Evolutionary conservation across 2,329 filamentous ascomycete species (phyloP).

Genomic region (Pestalotiopsis sp.): DNA sequence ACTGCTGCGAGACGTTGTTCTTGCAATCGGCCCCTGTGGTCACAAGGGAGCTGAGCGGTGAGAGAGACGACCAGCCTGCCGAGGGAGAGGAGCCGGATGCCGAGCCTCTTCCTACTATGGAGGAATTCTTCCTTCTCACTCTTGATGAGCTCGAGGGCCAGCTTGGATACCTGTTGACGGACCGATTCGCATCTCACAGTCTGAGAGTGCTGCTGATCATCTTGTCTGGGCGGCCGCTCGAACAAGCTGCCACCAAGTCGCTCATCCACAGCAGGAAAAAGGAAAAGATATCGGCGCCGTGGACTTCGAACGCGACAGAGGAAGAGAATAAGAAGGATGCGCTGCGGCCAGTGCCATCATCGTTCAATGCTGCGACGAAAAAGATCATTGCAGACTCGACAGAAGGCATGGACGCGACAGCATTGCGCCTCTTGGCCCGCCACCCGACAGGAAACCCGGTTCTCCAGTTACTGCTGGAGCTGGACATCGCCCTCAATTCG

Average conservation of each 20-base stretch:
- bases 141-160: conserved; percentile 87
- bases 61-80: conserved; percentile 41
- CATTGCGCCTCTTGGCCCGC: conserved; percentile 80
- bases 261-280: conserved; percentile 92
- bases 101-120: conserved; percentile 67
- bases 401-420: conserved; percentile 73
- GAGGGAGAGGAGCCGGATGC: conserved; percentile 44
- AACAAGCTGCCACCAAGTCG: conserved; percentile 67
- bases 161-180: conserved; percentile 80
- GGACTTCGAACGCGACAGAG: conserved; percentile 49
- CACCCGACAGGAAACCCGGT: conserved; percentile 92
- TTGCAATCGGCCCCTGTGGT: conserved; percentile 78
- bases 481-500: conserved; percentile 77
- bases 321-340: conserved; percentile 42
- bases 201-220: conserved; percentile 84
- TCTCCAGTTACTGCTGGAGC: conserved; percentile 84
- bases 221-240: conserved; percentile 79
- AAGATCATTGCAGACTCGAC: conserved; percentile 82
- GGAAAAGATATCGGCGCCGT: conserved; percentile 72
- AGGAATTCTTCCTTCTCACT: conserved; percentile 80
- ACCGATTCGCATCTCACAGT: conserved; percentile 87
- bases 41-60: conserved; percentile 67
- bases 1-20: conserved; percentile 95
- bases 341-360: conserved; percentile 69
- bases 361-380: conserved; percentile 75